Evolutionary conservation across 108 stramenopile genomes (phyloP).

Genomic region (Chaetoceros tenuissimus): DNA sequence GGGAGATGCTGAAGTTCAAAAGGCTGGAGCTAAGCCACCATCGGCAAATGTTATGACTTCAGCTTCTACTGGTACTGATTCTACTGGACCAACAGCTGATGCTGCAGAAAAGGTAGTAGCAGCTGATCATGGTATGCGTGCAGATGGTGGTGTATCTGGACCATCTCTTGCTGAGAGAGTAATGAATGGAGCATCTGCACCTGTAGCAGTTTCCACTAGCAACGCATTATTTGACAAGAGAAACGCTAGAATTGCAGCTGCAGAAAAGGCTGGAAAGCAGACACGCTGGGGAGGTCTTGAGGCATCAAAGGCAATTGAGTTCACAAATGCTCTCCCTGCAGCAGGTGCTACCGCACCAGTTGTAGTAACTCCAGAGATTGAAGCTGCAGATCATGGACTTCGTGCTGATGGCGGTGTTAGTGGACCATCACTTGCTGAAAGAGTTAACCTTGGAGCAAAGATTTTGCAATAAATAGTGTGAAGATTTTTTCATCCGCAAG

Average conservation of each 20-base stretch:
- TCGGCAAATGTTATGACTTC: neutral
- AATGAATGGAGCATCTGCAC: constrained; percentile 19
- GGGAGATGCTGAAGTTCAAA: constrained; percentile 51
- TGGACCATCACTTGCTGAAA: constrained; percentile 26
- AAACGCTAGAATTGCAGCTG: constrained; percentile 24
- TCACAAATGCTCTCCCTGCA: constrained; percentile 6
- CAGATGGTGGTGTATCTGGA: constrained; percentile 52
- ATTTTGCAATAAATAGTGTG: neutral
- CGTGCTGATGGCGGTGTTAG: constrained; percentile 21
- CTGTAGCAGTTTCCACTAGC: neutral
- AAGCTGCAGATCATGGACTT: constrained; percentile 21
- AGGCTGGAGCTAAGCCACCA: constrained; percentile 2
- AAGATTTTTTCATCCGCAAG: too few species aligned
- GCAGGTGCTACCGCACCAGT: neutral
- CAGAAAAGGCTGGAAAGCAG: constrained; percentile 24
- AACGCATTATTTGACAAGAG: constrained; percentile 5
- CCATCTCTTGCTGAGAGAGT: constrained; percentile 39
- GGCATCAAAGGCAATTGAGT: constrained; percentile 10
- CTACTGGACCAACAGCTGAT: neutral
- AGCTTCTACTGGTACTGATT: neutral
- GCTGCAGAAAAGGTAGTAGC: constrained; percentile 27
- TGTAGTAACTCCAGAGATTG: constrained; percentile 6
- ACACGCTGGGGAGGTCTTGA: constrained; percentile 28
- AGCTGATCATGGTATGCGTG: constrained; percentile 53
- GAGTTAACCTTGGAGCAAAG: constrained; percentile 28